Percentiles rank a stretch among this genome's conserved stretches.
phyloP scores from a whole-genome alignment of 176 grass and related monocot species.

The Poa pratensis region DNA sequence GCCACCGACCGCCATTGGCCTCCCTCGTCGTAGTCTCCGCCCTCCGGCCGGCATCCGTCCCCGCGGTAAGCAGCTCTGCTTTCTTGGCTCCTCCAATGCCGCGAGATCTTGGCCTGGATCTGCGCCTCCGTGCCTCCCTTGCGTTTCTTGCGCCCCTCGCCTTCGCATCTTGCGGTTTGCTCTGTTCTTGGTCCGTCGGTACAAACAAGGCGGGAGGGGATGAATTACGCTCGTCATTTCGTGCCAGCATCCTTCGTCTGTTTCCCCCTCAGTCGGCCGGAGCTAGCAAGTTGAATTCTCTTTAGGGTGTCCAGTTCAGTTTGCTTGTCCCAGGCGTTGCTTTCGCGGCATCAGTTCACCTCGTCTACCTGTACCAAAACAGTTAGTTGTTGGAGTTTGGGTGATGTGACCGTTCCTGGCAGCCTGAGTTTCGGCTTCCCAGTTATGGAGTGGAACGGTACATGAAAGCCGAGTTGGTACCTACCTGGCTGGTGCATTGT shows the following conservation, averaged over 20 bases:
- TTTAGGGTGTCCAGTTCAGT: slow-evolving; percentile 14
- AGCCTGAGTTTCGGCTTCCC: background rate
- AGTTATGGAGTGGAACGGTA: slow-evolving; percentile 25
- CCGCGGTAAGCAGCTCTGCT: slow-evolving; percentile 42
- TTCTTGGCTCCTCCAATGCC: slow-evolving; percentile 27
- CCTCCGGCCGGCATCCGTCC: background rate
- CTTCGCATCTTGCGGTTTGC: background rate
- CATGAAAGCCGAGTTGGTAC: slow-evolving; percentile 16
- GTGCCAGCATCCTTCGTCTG: slow-evolving; percentile 30
- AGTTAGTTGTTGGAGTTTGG: slow-evolving; percentile 36
- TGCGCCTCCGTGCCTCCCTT: slow-evolving; percentile 19
- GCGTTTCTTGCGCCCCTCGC: background rate
- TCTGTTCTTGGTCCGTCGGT: slow-evolving; percentile 26
- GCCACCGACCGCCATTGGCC: slow-evolving; percentile 9
- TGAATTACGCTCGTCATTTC: slow-evolving; percentile 36
- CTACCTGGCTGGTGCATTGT: background rate
- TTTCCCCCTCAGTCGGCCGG: slow-evolving; percentile 13
- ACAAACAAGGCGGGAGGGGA: background rate
- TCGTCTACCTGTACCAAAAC: slow-evolving; percentile 28
- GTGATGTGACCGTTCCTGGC: slow-evolving; percentile 17
- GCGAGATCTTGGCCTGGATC: slow-evolving; percentile 54
- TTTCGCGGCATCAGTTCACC: slow-evolving; percentile 39
- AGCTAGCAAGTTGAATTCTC: background rate
- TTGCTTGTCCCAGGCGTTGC: slow-evolving; percentile 46
- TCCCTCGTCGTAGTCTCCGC: slow-evolving; percentile 6